Evolutionary conservation across 805 yeast genomes (phyloP).

Genomic region (Zygoascus biomembranicola): DNA sequence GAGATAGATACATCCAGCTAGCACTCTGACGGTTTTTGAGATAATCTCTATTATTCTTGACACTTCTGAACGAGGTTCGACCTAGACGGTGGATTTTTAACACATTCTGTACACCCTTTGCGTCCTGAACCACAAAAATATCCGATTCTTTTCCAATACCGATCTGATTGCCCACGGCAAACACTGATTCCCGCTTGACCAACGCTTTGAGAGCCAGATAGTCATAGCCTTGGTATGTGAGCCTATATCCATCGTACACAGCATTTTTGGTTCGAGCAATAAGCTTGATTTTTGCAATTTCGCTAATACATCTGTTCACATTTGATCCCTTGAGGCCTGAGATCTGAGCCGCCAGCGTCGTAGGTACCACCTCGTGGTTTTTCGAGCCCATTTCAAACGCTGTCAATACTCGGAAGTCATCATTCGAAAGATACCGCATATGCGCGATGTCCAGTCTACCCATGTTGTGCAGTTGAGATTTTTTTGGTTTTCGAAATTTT

Average conservation of each 20-base stretch:
- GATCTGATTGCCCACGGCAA: constrained; percentile 75
- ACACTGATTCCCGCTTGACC: constrained; percentile 62
- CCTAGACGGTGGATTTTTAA: constrained; percentile 91
- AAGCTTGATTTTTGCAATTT: constrained; percentile 77
- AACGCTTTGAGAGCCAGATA: constrained; percentile 83
- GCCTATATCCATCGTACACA: constrained; percentile 86
- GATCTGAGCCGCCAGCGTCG: constrained; percentile 67
- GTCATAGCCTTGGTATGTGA: constrained; percentile 87
- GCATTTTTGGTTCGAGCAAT: constrained; percentile 79
- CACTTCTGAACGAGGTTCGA: constrained; percentile 85
- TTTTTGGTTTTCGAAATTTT: too few species aligned
- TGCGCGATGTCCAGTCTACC: constrained; percentile 93
- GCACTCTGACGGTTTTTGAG: constrained; percentile 61
- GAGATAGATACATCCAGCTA: constrained; percentile 88
- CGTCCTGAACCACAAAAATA: constrained; percentile 73
- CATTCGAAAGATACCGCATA: constrained; percentile 86
- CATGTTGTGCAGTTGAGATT: constrained; percentile 9
- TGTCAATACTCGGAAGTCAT: constrained; percentile 74
- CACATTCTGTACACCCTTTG: constrained; percentile 57
- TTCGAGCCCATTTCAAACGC: constrained; percentile 70
- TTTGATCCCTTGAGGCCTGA: constrained; percentile 73
- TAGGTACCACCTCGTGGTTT: constrained; percentile 93
- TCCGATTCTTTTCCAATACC: constrained; percentile 99
- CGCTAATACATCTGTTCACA: constrained; percentile 71
- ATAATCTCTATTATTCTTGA: constrained; percentile 90